Percentiles rank a stretch among this genome's conserved stretches.
Conservation (phyloP, 2,329 filamentous ascomycete genomes). For the Aspergillus puulaauensis region DNA sequence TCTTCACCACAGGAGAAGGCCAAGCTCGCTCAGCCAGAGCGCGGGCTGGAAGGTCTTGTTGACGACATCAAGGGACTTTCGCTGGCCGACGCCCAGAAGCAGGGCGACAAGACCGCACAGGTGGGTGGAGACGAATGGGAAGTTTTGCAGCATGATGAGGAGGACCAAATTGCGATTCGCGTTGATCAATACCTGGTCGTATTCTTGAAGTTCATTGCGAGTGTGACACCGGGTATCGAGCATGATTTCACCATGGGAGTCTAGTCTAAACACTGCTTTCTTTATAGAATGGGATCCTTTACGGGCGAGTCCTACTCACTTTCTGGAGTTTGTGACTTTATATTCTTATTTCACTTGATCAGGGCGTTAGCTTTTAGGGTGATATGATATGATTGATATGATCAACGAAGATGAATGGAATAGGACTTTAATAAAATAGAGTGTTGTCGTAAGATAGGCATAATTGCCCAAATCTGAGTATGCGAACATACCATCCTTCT, state of each 20-base stretch:
- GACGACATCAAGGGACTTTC: slow-evolving; percentile 69
- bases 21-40: slow-evolving; percentile 32
- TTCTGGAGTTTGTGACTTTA: neutral
- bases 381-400: neutral
- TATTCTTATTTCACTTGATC: neutral
- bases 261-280: slow-evolving; percentile 44
- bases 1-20: slow-evolving; percentile 29
- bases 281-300: neutral
- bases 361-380: neutral
- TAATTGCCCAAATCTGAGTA: neutral
- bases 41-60: slow-evolving; percentile 80
- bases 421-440: neutral
- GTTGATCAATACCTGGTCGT: slow-evolving; percentile 54
- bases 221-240: slow-evolving; percentile 94
- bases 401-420: neutral
- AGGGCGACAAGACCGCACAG: slow-evolving; percentile 19
- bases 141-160: slow-evolving; percentile 53
- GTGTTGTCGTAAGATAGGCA: neutral
- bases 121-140: slow-evolving; percentile 64
- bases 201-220: slow-evolving; percentile 69
- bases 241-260: slow-evolving; percentile 98
- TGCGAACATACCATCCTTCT: neutral
- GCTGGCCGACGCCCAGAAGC: slow-evolving; percentile 50
- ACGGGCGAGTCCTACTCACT: neutral
- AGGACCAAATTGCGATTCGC: slow-evolving; percentile 49